Percentiles rank a stretch among this genome's conserved stretches.
These are phyloP conservation scores for Rhizopogon sp. DNA, from an alignment of 768 basidiomycete species.

Conservation along the genomic window DNA sequence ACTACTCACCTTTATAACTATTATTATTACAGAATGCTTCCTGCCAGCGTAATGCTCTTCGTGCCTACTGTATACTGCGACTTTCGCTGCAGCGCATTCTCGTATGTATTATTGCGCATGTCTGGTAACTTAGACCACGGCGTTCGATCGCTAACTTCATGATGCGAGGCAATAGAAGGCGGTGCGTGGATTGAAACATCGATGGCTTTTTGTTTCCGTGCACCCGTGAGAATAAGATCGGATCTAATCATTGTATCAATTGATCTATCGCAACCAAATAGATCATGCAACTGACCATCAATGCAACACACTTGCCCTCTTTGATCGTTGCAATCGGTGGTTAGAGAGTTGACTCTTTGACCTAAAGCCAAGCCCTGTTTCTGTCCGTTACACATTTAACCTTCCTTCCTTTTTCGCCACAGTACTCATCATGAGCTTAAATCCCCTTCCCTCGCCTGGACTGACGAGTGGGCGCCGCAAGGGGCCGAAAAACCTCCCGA, in stretches of 20 bases:
- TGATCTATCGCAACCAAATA: too few species aligned
- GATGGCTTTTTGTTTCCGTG: too few species aligned
- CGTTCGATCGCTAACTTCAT: too few species aligned
- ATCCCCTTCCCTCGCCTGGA: constrained; percentile 35
- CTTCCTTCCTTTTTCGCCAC: too few species aligned
- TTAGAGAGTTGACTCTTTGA: neutral
- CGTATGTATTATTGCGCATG: neutral
- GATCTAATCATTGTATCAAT: neutral
- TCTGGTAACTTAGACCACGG: too few species aligned
- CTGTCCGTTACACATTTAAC: neutral
- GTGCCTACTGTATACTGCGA: neutral
- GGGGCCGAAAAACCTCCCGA: constrained; percentile 54
- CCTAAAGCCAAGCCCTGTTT: neutral
- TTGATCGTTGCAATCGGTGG: neutral
- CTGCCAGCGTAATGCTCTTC: neutral
- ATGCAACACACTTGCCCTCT: neutral
- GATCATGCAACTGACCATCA: too few species aligned
- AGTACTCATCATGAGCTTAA: neutral
- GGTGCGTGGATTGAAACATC: too few species aligned
- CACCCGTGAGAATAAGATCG: neutral
- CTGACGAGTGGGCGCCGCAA: constrained; percentile 53
- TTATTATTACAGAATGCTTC: neutral
- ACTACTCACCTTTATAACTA: neutral
- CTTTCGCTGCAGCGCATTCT: neutral
- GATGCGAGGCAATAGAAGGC: too few species aligned